A percentile compares a stretch with the other conserved stretches of the same genome.
Evolutionary conservation across 2,329 filamentous ascomycete species (phyloP).

Genomic region (Verticillium tricorpus): DNA sequence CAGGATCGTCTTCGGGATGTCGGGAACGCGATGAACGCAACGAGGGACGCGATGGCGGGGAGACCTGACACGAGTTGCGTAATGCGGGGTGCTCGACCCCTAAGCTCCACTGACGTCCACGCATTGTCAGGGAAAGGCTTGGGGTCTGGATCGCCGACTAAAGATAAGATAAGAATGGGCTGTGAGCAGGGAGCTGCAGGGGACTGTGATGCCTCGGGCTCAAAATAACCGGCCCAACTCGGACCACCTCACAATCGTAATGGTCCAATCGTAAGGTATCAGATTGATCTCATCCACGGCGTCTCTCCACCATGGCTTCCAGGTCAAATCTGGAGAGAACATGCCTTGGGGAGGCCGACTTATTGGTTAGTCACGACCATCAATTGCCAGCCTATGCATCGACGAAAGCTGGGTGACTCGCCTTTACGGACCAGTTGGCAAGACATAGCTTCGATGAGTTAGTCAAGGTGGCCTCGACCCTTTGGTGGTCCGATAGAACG

Average conservation of each 20-base stretch:
- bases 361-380: conserved; percentile 20
- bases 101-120: neutral
- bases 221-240: too few species aligned
- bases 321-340: conserved; percentile 22
- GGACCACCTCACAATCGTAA: neutral
- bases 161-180: neutral
- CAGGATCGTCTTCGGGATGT: neutral
- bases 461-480: conserved; percentile 70
- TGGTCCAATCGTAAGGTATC: too few species aligned
- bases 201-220: too few species aligned
- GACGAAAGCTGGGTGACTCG: conserved; percentile 16
- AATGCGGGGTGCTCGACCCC: neutral
- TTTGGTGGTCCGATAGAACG: conserved; percentile 83
- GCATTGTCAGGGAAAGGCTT: too few species aligned
- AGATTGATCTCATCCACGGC: too few species aligned
- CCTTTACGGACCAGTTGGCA: conserved; percentile 13
- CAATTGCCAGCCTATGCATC: conserved; percentile 7
- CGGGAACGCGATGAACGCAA: neutral
- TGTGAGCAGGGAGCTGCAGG: neutral
- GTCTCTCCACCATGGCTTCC: conserved; percentile 18
- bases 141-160: neutral
- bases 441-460: neutral
- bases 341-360: conserved; percentile 41
- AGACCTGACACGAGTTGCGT: neutral
- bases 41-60: neutral